A percentile compares a stretch with the other conserved stretches of the same genome.
These are phyloP conservation scores for Pestalotiopsis sp. DNA, from an alignment of 2,329 filamentous ascomycete genomes.

Conservation along the genomic window DNA sequence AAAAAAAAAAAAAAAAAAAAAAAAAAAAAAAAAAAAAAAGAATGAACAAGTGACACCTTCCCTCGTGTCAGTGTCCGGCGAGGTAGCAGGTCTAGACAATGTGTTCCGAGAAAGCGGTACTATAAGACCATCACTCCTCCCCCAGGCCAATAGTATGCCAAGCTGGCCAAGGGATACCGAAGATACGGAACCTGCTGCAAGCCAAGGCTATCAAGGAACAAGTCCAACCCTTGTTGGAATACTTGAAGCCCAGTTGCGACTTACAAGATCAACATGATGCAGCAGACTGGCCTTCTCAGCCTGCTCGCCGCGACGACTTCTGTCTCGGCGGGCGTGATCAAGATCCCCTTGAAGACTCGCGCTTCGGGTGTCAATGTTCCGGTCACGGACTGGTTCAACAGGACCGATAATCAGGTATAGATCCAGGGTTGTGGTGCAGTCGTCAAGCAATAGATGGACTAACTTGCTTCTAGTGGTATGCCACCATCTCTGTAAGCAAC, in stretches of 20 bases:
- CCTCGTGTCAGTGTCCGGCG: not conserved
- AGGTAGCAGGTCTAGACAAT: not conserved
- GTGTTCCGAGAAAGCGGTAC: not conserved
- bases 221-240: not conserved
- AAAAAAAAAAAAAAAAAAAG: not conserved
- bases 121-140: not conserved
- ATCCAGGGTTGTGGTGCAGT: not conserved
- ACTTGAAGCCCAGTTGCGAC: not conserved
- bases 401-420: slow-evolving; percentile 18
- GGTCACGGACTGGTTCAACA: slow-evolving; percentile 15
- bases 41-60: not conserved
- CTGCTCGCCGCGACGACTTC: not conserved
- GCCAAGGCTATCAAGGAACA: not conserved
- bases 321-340: slow-evolving; percentile 10
- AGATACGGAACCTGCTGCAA: not conserved
- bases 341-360: slow-evolving; percentile 3
- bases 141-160: not conserved
- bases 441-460: not conserved
- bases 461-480: slow-evolving; percentile 7
- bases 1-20: not conserved
- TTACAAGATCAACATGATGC: not conserved
- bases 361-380: not conserved
- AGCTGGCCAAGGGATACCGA: slow-evolving; percentile 3
- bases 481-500: slow-evolving; percentile 6
- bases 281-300: not conserved